phyloP scores from a whole-genome alignment of 73 alveolate genomes.

The Paramecium biaurelia region DNA sequence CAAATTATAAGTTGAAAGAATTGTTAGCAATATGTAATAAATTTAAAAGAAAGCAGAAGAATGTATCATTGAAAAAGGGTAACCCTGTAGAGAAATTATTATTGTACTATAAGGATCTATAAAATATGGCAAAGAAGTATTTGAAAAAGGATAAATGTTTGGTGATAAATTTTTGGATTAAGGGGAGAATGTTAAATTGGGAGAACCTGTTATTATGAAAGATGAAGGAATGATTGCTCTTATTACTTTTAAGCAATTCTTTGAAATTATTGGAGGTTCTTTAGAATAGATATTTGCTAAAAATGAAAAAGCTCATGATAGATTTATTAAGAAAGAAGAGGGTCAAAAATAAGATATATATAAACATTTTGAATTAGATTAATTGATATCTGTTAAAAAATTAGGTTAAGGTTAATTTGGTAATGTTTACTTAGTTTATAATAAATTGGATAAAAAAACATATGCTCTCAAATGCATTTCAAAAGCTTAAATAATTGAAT shows the following conservation, averaged over 20 bases:
- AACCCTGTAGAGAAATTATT: slow-evolving; percentile 33
- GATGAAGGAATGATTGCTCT: slow-evolving; percentile 50
- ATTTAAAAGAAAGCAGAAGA: neutral
- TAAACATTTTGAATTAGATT: slow-evolving; percentile 52
- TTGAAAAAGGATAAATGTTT: slow-evolving; percentile 36
- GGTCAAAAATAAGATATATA: slow-evolving; percentile 53
- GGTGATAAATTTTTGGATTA: slow-evolving; percentile 22
- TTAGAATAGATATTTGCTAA: slow-evolving; percentile 40
- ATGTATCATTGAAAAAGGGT: neutral
- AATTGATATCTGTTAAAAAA: slow-evolving; percentile 9
- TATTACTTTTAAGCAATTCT: neutral
- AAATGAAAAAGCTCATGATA: slow-evolving; percentile 61
- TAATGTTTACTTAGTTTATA: slow-evolving; percentile 58
- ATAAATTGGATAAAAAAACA: slow-evolving; percentile 53
- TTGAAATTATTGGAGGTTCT: slow-evolving; percentile 61
- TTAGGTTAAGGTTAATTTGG: slow-evolving; percentile 72
- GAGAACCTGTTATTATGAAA: slow-evolving; percentile 2
- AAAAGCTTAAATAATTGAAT: slow-evolving; percentile 47
- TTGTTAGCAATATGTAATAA: slow-evolving; percentile 14
- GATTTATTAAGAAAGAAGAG: slow-evolving; percentile 54
- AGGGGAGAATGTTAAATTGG: neutral
- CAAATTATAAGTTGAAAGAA: slow-evolving; percentile 57
- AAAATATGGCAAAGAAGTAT: neutral
- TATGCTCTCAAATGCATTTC: slow-evolving; percentile 67
- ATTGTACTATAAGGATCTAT: slow-evolving; percentile 53